Evolutionary conservation across 352 stramenopile genomes (phyloP).

Genomic region (Globisporangium lucens): DNA sequence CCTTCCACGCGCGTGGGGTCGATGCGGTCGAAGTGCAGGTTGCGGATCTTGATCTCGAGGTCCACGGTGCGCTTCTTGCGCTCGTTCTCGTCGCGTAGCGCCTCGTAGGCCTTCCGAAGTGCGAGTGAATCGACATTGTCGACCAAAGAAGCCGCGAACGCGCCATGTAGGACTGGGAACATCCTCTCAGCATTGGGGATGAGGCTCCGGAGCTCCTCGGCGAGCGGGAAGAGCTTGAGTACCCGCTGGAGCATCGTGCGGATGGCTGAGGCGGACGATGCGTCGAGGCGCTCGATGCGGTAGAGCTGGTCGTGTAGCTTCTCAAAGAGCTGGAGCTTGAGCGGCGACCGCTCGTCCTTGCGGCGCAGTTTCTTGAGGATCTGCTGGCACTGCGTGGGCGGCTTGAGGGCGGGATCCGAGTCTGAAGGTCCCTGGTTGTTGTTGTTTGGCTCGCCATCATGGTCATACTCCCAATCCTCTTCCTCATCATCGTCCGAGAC

Average conservation of each 20-base stretch:
- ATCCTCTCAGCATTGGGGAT: constrained; percentile 79
- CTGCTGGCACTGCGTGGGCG: constrained; percentile 35
- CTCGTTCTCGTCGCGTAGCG: constrained; percentile 42
- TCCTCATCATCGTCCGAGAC: constrained; percentile 11
- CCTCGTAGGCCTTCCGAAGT: constrained; percentile 38
- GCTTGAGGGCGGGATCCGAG: not conserved
- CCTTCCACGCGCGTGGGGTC: constrained; percentile 71
- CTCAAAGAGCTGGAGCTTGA: constrained; percentile 59
- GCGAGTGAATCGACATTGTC: constrained; percentile 26
- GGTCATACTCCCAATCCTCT: not conserved
- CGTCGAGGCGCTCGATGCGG: constrained; percentile 43
- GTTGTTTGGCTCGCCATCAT: constrained; percentile 1
- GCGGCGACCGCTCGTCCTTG: constrained; percentile 58
- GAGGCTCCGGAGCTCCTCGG: constrained; percentile 74
- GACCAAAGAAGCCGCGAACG: constrained; percentile 32
- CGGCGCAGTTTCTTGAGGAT: constrained; percentile 52
- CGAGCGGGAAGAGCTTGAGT: constrained; percentile 56
- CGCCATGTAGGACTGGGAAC: constrained; percentile 39
- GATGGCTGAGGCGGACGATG: constrained; percentile 19
- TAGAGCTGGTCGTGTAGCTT: constrained; percentile 59
- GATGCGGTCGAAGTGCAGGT: constrained; percentile 89
- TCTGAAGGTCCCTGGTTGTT: not conserved
- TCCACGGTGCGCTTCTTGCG: constrained; percentile 80
- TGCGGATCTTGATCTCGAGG: constrained; percentile 88
- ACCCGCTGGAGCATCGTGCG: constrained; percentile 43